phyloP scores from a whole-genome alignment of 2,329 filamentous ascomycete species.

The Chlorencoelia australis region DNA sequence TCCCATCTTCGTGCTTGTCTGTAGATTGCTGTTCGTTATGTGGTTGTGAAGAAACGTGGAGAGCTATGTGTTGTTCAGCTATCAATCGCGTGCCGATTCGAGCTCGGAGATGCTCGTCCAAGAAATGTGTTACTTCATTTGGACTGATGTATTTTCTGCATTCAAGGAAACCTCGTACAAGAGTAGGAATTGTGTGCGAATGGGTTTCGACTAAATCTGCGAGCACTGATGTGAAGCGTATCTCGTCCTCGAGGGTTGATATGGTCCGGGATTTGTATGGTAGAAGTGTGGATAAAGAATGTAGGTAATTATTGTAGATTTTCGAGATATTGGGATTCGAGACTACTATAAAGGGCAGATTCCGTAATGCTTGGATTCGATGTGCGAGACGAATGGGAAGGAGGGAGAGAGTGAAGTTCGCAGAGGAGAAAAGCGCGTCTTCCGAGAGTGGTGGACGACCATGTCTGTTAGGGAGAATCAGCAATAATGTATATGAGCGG shows the following conservation, averaged over 20 bases:
- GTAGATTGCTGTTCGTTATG: constrained; percentile 47
- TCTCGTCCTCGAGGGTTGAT: constrained; percentile 73
- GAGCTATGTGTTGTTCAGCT: constrained; percentile 90
- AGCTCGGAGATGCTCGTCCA: constrained; percentile 88
- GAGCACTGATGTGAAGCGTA: constrained; percentile 83
- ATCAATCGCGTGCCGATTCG: constrained; percentile 90
- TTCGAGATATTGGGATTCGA: constrained; percentile 91
- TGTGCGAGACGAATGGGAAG: constrained; percentile 87
- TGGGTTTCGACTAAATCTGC: constrained; percentile 94
- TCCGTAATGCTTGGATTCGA: constrained; percentile 84
- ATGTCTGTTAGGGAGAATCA: constrained; percentile 36
- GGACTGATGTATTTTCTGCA: constrained; percentile 82
- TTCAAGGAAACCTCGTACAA: constrained; percentile 88
- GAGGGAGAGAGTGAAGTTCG: constrained; percentile 90
- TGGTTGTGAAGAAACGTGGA: constrained; percentile 68
- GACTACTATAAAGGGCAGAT: constrained; percentile 94
- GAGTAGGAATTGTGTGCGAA: constrained; percentile 83
- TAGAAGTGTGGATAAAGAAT: constrained; percentile 81
- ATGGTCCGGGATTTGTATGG: constrained; percentile 57
- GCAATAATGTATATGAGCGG: neutral
- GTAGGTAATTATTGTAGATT: constrained; percentile 94
- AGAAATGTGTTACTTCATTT: constrained; percentile 74
- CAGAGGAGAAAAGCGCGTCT: constrained; percentile 73
- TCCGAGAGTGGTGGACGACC: constrained; percentile 78
- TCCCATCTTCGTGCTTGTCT: neutral